Percentiles rank a stretch among this genome's conserved stretches.
Evolutionary conservation across 1,284 basidiomycete genomes (phyloP).

Genomic region (Heterobasidion annosum): DNA sequence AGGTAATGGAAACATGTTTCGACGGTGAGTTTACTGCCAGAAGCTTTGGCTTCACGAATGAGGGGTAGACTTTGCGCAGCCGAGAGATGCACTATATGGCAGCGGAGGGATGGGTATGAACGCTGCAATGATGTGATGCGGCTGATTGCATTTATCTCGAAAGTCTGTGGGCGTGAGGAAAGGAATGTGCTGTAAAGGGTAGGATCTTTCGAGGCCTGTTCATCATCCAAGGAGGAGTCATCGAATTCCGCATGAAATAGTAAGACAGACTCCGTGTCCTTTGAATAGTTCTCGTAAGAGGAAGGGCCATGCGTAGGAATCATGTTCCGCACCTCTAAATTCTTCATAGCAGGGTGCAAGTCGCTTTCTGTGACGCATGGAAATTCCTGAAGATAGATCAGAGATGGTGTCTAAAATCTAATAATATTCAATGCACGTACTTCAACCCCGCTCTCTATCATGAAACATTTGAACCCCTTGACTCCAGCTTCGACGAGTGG

Average conservation of each 20-base stretch:
- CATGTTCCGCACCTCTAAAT: slow-evolving; percentile 48
- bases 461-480: slow-evolving; percentile 92
- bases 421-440: slow-evolving; percentile 30
- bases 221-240: slow-evolving; percentile 13
- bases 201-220: slow-evolving; percentile 25
- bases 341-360: slow-evolving; percentile 60
- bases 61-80: slow-evolving; percentile 72
- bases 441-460: slow-evolving; percentile 90
- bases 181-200: slow-evolving; percentile 76
- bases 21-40: slow-evolving; percentile 67
- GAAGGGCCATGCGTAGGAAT: neutral
- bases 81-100: slow-evolving; percentile 91
- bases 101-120: slow-evolving; percentile 59
- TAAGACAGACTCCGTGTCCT: slow-evolving; percentile 63
- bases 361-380: slow-evolving; percentile 75
- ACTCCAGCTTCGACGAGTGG: slow-evolving; percentile 72
- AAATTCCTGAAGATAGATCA: slow-evolving; percentile 59
- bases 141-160: slow-evolving; percentile 74
- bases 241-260: slow-evolving; percentile 91
- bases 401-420: neutral
- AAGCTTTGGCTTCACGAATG: slow-evolving; percentile 58
- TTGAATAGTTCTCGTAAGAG: slow-evolving; percentile 5
- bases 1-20: slow-evolving; percentile 97
- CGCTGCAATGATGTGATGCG: slow-evolving; percentile 62
- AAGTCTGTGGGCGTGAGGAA: slow-evolving; percentile 65